Evolutionary conservation across 2,329 filamentous ascomycete species (phyloP), one percentile per base, ranked within the genome.

Genomic region (Celoporthe dispersa): DNA sequence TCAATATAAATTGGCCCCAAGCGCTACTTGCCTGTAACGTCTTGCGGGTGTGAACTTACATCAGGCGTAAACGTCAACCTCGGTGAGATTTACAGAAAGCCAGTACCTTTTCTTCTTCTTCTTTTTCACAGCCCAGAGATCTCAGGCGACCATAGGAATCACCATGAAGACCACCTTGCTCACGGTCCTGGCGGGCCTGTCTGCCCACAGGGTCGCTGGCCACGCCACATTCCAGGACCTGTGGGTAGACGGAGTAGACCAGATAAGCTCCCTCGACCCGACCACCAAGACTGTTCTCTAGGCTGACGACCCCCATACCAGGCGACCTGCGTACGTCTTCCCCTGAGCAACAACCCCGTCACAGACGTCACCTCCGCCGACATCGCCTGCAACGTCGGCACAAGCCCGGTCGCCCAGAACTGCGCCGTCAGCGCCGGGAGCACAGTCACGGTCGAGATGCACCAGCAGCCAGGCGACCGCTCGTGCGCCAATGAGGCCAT

Each of bases 381-480:
- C 70, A 78, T 86, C 28, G 78, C 81, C 48, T 87, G 85, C 75
- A 86, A 86, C 70, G 79, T 78, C 22, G 80, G 80, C 37, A 76
- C 76, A 4, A 74, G 70, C 7, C 76, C 77, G 19, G 78, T 81
- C 3, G 70, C 78, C 1, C 79, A 78, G 19, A 84, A 85, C 73
- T 87, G 85, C 75, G 75, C 79, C 28, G 84, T 86, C 39, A 77
- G 78, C 39, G 84, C 84, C 3, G 85, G 86, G 3, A 78, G 79
- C 5, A 84, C 79, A 0, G 82, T 88, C 19, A 87, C 86, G 0
- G 55, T 65, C 28, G 87, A 88, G 77, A 88, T 89, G 84, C 86
- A 89, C 73, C 78, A 84, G 75, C 81, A 83, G 75, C 78, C 77
- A 63, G 76, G 76, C 64, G 79, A 81, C 76, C 81, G 84, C 28